phyloP scores from a whole-genome alignment of 495 filamentous ascomycete genomes.

The Penicillium arizonense region DNA sequence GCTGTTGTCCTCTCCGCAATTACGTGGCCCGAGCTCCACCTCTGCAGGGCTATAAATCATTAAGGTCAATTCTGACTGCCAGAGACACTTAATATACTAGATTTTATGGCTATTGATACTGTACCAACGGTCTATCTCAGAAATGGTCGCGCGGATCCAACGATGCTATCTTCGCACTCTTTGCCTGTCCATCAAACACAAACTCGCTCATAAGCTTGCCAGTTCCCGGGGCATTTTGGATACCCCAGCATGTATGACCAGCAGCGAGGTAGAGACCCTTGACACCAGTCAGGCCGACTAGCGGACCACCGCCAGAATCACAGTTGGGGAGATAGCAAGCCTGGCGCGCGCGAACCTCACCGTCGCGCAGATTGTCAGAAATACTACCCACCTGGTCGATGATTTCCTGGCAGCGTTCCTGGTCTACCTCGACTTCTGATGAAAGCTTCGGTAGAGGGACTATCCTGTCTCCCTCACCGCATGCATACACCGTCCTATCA shows the following conservation, averaged over 20 bases:
- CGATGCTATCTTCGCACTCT: conserved; percentile 67
- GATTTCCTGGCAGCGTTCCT: conserved; percentile 80
- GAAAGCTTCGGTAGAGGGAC: conserved; percentile 75
- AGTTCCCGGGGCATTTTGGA: conserved; percentile 92
- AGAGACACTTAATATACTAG: no score
- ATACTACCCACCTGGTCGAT: conserved; percentile 77
- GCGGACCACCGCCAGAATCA: conserved; percentile 64
- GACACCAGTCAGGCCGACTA: conserved; percentile 73
- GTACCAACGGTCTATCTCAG: conserved; percentile 18
- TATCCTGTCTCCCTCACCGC: conserved; percentile 79
- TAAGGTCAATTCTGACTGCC: no score
- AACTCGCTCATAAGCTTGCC: conserved; percentile 87
- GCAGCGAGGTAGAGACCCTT: conserved; percentile 80
- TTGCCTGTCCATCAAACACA: conserved; percentile 75
- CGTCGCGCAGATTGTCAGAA: conserved; percentile 71
- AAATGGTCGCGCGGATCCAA: conserved; percentile 65
- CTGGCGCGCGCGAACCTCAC: conserved; percentile 77
- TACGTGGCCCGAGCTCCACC: conserved; percentile 40
- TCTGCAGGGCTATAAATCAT: not conserved
- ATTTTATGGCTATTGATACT: not conserved
- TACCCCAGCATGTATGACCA: conserved; percentile 97
- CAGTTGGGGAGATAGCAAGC: conserved; percentile 90
- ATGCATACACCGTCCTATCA: conserved; percentile 86
- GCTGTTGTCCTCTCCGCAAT: conserved; percentile 33
- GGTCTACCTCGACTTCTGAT: conserved; percentile 75